Evolutionary conservation across 2,329 filamentous ascomycete genomes (phyloP).

Genomic region (Emericellopsis cladophorae): DNA sequence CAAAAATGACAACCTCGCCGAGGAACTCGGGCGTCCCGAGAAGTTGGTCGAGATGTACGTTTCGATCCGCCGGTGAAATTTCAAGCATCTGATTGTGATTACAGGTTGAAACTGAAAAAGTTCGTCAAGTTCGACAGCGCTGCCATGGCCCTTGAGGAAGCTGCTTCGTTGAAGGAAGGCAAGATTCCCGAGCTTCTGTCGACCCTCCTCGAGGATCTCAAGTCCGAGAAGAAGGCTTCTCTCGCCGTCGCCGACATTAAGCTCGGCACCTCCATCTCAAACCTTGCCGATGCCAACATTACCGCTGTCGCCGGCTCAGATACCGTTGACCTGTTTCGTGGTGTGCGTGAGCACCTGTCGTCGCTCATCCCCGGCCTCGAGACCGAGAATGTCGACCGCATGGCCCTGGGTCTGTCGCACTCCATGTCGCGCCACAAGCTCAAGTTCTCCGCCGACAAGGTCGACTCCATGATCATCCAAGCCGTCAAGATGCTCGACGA

Average conservation of each 20-base stretch:
- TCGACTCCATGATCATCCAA: constrained; percentile 99
- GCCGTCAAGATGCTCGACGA: constrained; percentile 90
- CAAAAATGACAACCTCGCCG: constrained; percentile 68
- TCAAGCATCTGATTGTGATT: neutral
- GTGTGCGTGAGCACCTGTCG: constrained; percentile 81
- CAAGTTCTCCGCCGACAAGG: constrained; percentile 97
- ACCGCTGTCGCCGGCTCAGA: constrained; percentile 55
- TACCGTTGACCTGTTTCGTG: constrained; percentile 75
- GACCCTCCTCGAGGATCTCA: constrained; percentile 73
- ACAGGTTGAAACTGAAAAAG: constrained; percentile 84
- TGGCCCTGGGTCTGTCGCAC: constrained; percentile 92
- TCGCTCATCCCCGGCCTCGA: constrained; percentile 83
- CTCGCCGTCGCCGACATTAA: constrained; percentile 90
- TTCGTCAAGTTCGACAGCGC: constrained; percentile 97
- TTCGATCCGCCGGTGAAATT: neutral
- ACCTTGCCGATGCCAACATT: constrained; percentile 79
- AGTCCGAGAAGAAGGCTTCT: constrained; percentile 95
- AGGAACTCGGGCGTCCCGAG: constrained; percentile 67
- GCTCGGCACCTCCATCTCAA: constrained; percentile 82
- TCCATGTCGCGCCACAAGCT: constrained; percentile 95
- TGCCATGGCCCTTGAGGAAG: constrained; percentile 79
- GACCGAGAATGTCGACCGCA: constrained; percentile 78
- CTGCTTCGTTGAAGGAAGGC: constrained; percentile 76
- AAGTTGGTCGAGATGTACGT: constrained; percentile 77
- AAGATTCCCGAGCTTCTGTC: constrained; percentile 86